These are phyloP conservation scores for Sclerotinia sclerotiorum DNA, from an alignment of 2,329 filamentous ascomycete genomes.

Conservation along the genomic window DNA sequence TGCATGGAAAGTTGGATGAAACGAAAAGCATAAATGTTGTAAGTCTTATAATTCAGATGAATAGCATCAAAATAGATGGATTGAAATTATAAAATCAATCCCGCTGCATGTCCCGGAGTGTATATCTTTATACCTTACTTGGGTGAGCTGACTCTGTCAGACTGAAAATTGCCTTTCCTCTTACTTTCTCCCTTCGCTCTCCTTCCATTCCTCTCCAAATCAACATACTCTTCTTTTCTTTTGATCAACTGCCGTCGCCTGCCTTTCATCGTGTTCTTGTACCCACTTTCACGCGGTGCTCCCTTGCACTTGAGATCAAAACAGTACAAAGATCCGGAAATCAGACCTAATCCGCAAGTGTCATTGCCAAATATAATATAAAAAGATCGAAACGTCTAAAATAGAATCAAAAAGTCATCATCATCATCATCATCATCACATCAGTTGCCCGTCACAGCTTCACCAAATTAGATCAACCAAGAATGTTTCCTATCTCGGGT, in stretches of 20 bases:
- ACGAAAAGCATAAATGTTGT: not conserved
- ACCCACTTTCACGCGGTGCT: constrained; percentile 13
- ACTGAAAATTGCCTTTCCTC: not conserved
- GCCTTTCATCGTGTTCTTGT: constrained; percentile 6
- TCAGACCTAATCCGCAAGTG: constrained; percentile 8
- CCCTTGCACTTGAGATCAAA: constrained; percentile 12
- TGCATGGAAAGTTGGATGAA: not conserved
- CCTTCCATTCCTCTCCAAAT: not conserved
- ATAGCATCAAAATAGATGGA: not conserved
- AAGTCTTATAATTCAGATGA: not conserved
- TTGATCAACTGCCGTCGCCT: constrained; percentile 4
- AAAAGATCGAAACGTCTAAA: not conserved
- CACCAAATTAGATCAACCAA: constrained; percentile 6
- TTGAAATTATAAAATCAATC: not conserved
- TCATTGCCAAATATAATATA: not conserved
- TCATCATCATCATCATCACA: constrained; percentile 3
- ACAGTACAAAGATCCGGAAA: constrained; percentile 9
- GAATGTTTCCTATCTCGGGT: constrained; percentile 8
- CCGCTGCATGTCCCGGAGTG: not conserved
- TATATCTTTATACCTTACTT: constrained; percentile 4
- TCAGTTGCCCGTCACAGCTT: not conserved
- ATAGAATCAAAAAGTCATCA: constrained; percentile 3
- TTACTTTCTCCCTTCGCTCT: not conserved
- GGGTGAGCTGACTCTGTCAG: constrained; percentile 4
- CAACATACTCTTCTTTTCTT: not conserved